A percentile compares a stretch with the other conserved stretches of the same genome.
Conservation (phyloP, 257 asterid genomes). For the Nicotiana obtusifolia region DNA sequence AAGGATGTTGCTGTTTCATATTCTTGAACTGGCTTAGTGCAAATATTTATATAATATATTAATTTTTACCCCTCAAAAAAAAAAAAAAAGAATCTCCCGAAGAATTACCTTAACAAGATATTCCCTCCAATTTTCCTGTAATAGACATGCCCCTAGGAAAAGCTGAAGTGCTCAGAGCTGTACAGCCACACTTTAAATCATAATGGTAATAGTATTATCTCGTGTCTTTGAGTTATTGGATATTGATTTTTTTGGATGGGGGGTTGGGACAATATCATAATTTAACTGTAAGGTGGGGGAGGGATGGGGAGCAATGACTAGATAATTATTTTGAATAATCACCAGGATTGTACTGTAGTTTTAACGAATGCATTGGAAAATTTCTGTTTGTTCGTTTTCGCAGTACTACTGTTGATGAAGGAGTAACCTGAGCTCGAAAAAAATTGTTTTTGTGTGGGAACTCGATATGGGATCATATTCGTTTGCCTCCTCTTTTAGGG, state of each 20-base stretch:
- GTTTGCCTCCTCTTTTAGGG: slow-evolving; percentile 2
- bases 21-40: too few relatives aligned
- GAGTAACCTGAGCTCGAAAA: neutral
- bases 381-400: neutral
- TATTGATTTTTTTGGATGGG: neutral
- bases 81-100: neutral
- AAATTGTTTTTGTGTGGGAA: neutral
- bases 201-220: neutral
- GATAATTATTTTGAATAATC: too few relatives aligned
- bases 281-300: neutral
- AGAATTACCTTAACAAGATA: slow-evolving; percentile 3
- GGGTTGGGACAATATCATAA: neutral
- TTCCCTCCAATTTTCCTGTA: neutral
- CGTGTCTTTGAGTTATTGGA: neutral
- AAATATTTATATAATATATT: too few relatives aligned
- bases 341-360: neutral
- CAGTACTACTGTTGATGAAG: neutral
- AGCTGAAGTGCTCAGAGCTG: neutral
- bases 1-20: neutral
- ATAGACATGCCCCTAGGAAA: neutral
- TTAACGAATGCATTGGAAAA: neutral
- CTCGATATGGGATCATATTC: neutral
- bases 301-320: neutral
- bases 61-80: too few relatives aligned
- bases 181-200: neutral